Conservation (phyloP, 768 basidiomycete genomes). For the Boletus huronensis region DNA sequence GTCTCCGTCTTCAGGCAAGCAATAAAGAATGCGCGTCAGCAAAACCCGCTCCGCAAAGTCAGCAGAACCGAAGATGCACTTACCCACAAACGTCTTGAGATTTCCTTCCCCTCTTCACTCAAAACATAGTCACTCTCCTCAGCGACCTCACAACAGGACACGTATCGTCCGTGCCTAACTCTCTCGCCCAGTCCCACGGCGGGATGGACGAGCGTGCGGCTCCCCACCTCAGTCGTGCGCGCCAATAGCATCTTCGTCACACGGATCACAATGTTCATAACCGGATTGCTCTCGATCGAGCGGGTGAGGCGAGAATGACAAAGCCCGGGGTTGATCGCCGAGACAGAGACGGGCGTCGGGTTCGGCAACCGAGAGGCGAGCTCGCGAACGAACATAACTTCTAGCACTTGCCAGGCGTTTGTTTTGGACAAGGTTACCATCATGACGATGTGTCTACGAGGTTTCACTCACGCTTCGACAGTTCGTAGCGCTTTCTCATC, state of each 20-base stretch:
- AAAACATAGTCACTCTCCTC: constrained; percentile 34
- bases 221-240: constrained; percentile 33
- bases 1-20: constrained; percentile 25
- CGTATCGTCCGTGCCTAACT: constrained; percentile 29
- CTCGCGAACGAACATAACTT: constrained; percentile 35
- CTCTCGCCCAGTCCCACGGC: constrained; percentile 27
- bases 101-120: constrained; percentile 29
- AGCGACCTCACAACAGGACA: constrained; percentile 23
- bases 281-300: constrained; percentile 8
- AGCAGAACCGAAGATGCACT: neutral
- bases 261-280: neutral
- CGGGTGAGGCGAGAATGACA: constrained; percentile 33
- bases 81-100: constrained; percentile 35
- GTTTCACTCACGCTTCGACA: constrained; percentile 26
- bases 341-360: constrained; percentile 28
- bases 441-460: neutral
- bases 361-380: constrained; percentile 31
- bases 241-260: constrained; percentile 24
- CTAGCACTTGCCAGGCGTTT: constrained; percentile 27
- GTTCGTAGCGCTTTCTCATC: constrained; percentile 24
- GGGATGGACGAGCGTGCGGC: constrained; percentile 35
- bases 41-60: neutral
- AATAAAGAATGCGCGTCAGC: neutral
- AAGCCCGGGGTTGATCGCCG: constrained; percentile 35
- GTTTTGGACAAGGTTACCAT: neutral